Percentiles rank a stretch among this genome's conserved stretches.
phyloP scores from a whole-genome alignment of 352 stramenopile species.

The Thraustochytrium striatum region DNA sequence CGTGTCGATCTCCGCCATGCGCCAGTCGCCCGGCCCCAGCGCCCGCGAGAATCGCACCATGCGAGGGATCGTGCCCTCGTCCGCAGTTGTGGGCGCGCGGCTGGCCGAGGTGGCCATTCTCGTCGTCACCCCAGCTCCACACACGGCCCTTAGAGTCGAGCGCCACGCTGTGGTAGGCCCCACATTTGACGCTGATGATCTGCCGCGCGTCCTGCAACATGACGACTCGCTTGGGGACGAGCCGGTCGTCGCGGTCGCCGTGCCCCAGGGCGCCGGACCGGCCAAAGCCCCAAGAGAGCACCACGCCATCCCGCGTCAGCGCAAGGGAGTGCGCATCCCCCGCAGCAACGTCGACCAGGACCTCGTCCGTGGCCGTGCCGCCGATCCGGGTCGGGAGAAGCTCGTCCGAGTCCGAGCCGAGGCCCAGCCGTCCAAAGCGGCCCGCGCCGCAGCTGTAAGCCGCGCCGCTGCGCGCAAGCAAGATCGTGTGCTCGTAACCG shows the following conservation, averaged over 20 bases:
- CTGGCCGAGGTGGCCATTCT: slow-evolving; percentile 34
- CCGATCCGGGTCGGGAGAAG: slow-evolving; percentile 9
- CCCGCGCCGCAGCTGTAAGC: slow-evolving; percentile 44
- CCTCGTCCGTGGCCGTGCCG: slow-evolving; percentile 42
- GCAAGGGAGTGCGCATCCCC: slow-evolving; percentile 40
- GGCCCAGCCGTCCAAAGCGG: slow-evolving; percentile 15
- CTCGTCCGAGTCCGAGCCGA: neutral
- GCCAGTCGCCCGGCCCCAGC: too few relatives aligned
- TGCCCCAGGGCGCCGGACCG: slow-evolving; percentile 75
- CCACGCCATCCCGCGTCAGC: neutral
- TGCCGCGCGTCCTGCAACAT: slow-evolving; percentile 18
- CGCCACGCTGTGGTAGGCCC: slow-evolving; percentile 38
- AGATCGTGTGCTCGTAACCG: slow-evolving; percentile 44
- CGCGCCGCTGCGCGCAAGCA: slow-evolving; percentile 23
- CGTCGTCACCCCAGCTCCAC: slow-evolving; percentile 43
- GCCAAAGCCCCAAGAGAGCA: slow-evolving; percentile 75
- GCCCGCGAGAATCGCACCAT: slow-evolving; percentile 49
- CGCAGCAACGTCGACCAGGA: slow-evolving; percentile 15
- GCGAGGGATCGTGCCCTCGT: neutral
- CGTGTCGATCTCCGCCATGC: too few relatives aligned
- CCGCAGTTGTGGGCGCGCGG: neutral
- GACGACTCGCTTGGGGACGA: slow-evolving; percentile 31
- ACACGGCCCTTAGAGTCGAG: slow-evolving; percentile 35
- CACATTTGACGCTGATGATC: slow-evolving; percentile 32
- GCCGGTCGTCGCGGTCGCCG: slow-evolving; percentile 58